A percentile compares a stretch with the other conserved stretches of the same genome.
Evolutionary conservation across 768 basidiomycete genomes (phyloP).

Genomic region (Phylloporus arenicola): DNA sequence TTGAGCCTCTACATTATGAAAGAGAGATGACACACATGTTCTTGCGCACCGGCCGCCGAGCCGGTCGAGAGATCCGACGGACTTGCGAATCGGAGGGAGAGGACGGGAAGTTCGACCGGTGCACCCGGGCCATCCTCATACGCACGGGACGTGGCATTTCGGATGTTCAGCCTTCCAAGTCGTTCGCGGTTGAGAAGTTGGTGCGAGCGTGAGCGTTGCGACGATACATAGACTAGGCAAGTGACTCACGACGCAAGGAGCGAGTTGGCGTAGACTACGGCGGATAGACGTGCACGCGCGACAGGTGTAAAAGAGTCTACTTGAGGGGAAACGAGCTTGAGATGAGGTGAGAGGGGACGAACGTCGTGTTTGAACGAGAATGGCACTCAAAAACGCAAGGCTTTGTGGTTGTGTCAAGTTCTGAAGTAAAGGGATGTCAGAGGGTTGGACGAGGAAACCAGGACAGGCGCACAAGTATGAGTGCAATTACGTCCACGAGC

Average conservation of each 20-base stretch:
- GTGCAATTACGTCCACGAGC: conserved; percentile 23
- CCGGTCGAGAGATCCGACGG: conserved; percentile 9
- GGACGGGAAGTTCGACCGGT: conserved; percentile 9
- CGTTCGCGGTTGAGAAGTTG: neutral
- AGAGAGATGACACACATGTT: neutral
- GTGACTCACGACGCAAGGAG: conserved; percentile 24
- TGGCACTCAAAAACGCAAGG: conserved; percentile 15
- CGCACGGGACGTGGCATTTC: conserved; percentile 14
- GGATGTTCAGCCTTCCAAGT: conserved; percentile 20
- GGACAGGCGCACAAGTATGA: conserved; percentile 16
- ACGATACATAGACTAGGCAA: neutral
- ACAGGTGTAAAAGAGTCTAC: neutral
- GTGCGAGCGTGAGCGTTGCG: neutral
- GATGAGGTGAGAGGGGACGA: conserved; percentile 3
- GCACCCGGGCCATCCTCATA: conserved; percentile 4
- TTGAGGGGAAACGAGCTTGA: neutral
- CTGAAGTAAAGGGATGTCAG: neutral
- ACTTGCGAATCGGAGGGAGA: conserved; percentile 23
- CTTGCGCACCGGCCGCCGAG: neutral
- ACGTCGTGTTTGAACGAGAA: conserved; percentile 26
- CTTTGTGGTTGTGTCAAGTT: conserved; percentile 16
- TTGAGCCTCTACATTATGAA: neutral
- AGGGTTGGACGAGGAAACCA: neutral
- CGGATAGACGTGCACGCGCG: neutral
- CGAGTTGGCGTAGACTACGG: conserved; percentile 28